Evolutionary conservation across 1,139 yeast species (phyloP).

Genomic region (Yamadazyma taylorii): DNA sequence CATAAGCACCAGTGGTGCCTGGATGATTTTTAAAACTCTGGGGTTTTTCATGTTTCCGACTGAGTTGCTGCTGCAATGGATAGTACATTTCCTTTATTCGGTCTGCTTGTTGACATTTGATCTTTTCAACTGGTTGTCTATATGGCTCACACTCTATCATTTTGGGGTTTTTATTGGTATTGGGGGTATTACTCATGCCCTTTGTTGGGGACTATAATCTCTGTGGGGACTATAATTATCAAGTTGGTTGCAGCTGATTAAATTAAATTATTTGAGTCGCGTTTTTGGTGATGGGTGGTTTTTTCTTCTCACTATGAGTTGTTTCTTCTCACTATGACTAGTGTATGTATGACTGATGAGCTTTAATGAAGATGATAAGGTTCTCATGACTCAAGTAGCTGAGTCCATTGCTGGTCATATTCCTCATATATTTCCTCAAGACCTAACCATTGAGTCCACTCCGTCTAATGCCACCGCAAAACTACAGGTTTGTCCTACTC

Average conservation of each 20-base stretch:
- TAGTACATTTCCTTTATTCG: conserved; percentile 20
- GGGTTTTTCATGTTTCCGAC: conserved; percentile 18
- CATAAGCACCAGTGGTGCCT: conserved; percentile 12
- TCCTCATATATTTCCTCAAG: conserved; percentile 16
- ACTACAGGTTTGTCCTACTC: conserved; percentile 8
- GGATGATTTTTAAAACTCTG: conserved; percentile 11
- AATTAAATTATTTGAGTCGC: not conserved
- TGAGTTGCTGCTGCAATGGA: conserved; percentile 19
- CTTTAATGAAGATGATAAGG: conserved; percentile 24
- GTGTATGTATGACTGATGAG: not conserved
- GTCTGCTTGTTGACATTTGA: conserved; percentile 17
- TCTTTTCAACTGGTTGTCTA: conserved; percentile 7
- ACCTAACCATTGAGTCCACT: not conserved
- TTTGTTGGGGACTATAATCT: not conserved
- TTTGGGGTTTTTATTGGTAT: not conserved
- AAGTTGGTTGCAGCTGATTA: not conserved
- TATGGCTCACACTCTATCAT: not conserved
- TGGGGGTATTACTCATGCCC: not conserved
- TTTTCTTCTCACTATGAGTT: too few species aligned
- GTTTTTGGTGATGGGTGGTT: conserved; percentile 1
- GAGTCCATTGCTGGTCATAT: conserved; percentile 15
- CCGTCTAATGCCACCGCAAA: conserved; percentile 1
- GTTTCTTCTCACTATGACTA: too few species aligned
- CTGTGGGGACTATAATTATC: too few species aligned
- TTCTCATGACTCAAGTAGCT: conserved; percentile 18